Base-by-base conservation (phyloP, 192 early-diverging fungal species). In the Coemansia sp. region DNA sequence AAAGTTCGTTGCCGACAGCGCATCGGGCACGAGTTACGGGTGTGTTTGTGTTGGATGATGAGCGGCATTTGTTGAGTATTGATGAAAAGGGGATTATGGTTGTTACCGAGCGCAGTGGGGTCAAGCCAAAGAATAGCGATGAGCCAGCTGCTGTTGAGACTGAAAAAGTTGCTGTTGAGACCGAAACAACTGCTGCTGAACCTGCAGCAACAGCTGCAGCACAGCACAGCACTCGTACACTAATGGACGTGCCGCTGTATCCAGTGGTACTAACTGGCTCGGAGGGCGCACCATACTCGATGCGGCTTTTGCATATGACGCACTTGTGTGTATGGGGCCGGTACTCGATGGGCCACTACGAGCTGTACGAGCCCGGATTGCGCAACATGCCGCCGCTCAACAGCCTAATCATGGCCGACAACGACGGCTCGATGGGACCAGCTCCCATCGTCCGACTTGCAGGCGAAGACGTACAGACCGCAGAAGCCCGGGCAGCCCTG, bases 291-390 rank as follows among this genome's bases (percentile, higher is more conserved):
- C 79, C 79, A 27, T 82, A 76, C 54, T 49, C 69, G 45, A 82
- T 82, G 79, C 73, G 79, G n/a, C 64, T 82, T 19, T 38, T 82
- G 45, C 79, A 82, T 35, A 72, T 69, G 70, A 67, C 70, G 57
- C 79, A 82, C 41, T n/a, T 82, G 66, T 82, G 73, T 39, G 79
- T 82, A 50, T 82, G 74, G 74, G 79, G 79, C 14, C 72, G 63
- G 54, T 73, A 60, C 58, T 61, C 66, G 45, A 52, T 82, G 49
- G 79, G 79, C 10, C 79, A 82, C 64, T 82, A 73, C 55, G 74
- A 82, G 67, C 62, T 82, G 14, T 82, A 72, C 37, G 74, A 76
- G 60, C 79, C 79, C 0, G 77, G 77, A 17, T 39, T 80, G 59
- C 39, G 56, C 2, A 61, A 62, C 56, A 57, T 80, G 61, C 77